Base-by-base conservation (phyloP, 495 filamentous ascomycete genomes). In the Beverwykella pulmonaria region DNA sequence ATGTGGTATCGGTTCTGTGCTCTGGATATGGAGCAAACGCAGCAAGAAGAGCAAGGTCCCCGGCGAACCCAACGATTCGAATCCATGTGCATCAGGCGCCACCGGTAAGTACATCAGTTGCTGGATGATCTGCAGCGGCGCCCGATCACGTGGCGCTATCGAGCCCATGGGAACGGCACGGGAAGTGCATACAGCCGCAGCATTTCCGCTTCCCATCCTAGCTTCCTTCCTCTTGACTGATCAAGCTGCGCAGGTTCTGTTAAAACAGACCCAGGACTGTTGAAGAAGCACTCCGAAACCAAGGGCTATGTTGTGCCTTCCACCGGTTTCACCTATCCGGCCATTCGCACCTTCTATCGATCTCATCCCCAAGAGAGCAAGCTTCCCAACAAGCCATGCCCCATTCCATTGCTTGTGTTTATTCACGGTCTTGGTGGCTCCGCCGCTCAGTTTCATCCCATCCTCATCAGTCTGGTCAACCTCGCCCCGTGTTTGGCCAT, bases 381-480 rank as follows among this genome's bases (percentile, higher is more conserved):
- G 71, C 83, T 97, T 2, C 92, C 91, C 0, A 82, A 78, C 52
- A 82, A 84, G 49, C 89, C 91, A 0, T 80, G 82, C 5, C 87
- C 91, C 1, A 76, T 96, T n/a, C 92, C 93, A 10, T 78, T 97
- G 9, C 77, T 97, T 6, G 93, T 97, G 26, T 96, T 96, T 75
- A 82, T 97, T 57, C 93, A 97, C 73, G 93, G 93, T 15, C 83
- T 98, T 34, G 93, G 93, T 22, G 93, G 93, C 29, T 96, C 90
- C 1, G 78, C 93, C 15, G 89, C 92, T 7, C 93, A 97, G 74
- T 97, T 97, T 75, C 83, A 89, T 63, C 86, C 91, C 36, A 77
- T 97, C 5, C 82, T 98, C 14, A 89, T 86, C 0, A 93, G 90
- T 75, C 80, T 98, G 34, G 87, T 90, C 15, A 92, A 95, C 65